Conservation (phyloP, 768 basidiomycete genomes). For the Stropharia rugosoannulata region DNA sequence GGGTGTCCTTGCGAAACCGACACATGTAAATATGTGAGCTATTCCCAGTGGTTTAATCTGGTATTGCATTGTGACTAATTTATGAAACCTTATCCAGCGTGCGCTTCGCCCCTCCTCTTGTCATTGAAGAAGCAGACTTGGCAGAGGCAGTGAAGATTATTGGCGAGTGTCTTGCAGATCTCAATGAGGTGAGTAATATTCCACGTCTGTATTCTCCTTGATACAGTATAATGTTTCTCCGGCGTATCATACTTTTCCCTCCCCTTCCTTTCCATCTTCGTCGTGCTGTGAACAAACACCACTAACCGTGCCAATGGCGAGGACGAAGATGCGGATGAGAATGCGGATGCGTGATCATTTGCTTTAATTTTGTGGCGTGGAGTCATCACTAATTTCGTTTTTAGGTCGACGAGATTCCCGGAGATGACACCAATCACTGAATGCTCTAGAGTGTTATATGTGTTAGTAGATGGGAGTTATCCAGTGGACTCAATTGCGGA, state of each 20-base stretch:
- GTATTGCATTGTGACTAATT: not conserved
- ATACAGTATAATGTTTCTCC: too few species aligned
- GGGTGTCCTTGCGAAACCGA: slow-evolving; percentile 94
- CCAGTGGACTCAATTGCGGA: too few species aligned
- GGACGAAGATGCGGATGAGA: slow-evolving; percentile 14
- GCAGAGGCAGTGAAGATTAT: slow-evolving; percentile 74
- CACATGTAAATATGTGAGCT: slow-evolving; percentile 89
- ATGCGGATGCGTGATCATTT: slow-evolving; percentile 9
- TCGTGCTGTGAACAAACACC: not conserved
- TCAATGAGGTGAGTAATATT: slow-evolving; percentile 62
- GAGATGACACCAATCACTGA: slow-evolving; percentile 30
- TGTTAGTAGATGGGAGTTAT: too few species aligned
- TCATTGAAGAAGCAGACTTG: slow-evolving; percentile 89
- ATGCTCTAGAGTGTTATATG: not conserved
- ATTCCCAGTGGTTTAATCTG: not conserved
- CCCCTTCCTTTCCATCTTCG: not conserved
- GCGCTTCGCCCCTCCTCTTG: slow-evolving; percentile 93
- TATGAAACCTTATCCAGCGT: slow-evolving; percentile 50
- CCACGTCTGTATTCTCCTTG: too few species aligned
- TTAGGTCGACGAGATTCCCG: slow-evolving; percentile 54
- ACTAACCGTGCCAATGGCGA: slow-evolving; percentile 2
- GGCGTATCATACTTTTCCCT: slow-evolving; percentile 9
- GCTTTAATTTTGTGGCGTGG: not conserved
- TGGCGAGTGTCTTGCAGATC: slow-evolving; percentile 71
- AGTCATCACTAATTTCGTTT: slow-evolving; percentile 5